These are phyloP conservation scores for Articulospora tetracladia DNA, from an alignment of 495 filamentous ascomycete genomes.

Conservation along the genomic window DNA sequence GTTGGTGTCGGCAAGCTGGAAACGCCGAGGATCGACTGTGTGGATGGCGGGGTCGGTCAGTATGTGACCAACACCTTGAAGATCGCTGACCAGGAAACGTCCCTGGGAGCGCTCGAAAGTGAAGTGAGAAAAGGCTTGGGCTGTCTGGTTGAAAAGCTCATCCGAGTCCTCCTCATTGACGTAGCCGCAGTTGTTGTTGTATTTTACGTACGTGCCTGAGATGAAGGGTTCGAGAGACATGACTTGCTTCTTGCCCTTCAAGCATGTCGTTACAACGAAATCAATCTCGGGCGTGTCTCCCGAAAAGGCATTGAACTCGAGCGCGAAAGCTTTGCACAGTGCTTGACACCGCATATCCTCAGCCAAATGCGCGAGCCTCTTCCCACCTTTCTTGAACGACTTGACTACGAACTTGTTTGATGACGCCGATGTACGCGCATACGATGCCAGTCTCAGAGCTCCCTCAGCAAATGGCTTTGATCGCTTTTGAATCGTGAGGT, in stretches of 20 bases:
- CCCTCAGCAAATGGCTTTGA: constrained; percentile 32
- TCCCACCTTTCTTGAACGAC: constrained; percentile 23
- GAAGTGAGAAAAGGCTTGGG: constrained; percentile 40
- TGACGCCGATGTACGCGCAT: constrained; percentile 28
- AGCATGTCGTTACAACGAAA: constrained; percentile 32
- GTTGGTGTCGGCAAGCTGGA: constrained; percentile 29
- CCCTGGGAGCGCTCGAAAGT: constrained; percentile 39
- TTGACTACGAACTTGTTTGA: constrained; percentile 31
- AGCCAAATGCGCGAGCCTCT: constrained; percentile 26
- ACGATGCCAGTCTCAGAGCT: constrained; percentile 26
- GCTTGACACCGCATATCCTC: constrained; percentile 35
- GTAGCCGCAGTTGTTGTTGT: constrained; percentile 33
- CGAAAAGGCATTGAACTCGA: constrained; percentile 35
- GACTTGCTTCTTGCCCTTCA: constrained; percentile 22
- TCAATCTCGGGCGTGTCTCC: constrained; percentile 24
- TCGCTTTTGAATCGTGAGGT: constrained; percentile 27
- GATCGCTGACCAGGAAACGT: constrained; percentile 29
- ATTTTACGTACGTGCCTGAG: constrained; percentile 33
- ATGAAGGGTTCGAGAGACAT: constrained; percentile 33
- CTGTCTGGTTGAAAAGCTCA: constrained; percentile 25
- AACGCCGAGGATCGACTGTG: constrained; percentile 26
- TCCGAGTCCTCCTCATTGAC: constrained; percentile 26
- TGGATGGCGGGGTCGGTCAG: constrained; percentile 36
- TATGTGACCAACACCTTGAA: constrained; percentile 32
- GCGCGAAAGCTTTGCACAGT: constrained; percentile 35